Conservation (phyloP, 1,284 basidiomycete genomes). For the Puccinia novopanici region DNA sequence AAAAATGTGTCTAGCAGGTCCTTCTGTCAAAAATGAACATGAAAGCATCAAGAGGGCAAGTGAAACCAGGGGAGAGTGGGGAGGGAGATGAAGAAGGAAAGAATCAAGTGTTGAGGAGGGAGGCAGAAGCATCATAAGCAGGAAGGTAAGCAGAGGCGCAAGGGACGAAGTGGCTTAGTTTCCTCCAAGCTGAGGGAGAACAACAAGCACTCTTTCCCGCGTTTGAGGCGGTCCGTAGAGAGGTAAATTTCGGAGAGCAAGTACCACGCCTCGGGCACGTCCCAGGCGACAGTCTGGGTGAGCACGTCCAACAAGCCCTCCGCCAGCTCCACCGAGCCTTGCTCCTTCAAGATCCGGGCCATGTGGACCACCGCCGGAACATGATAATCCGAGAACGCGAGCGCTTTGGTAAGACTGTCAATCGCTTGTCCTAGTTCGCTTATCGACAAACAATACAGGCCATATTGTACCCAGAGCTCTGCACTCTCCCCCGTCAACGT, state of each 20-base stretch:
- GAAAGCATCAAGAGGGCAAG: too few relatives aligned
- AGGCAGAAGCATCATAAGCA: slow-evolving; percentile 48
- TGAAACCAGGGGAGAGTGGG: too few relatives aligned
- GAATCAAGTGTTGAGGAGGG: too few relatives aligned
- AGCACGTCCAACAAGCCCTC: slow-evolving; percentile 60
- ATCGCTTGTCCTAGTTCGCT: slow-evolving; percentile 41
- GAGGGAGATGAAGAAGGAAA: too few relatives aligned
- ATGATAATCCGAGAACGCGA: slow-evolving; percentile 61
- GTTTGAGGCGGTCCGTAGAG: slow-evolving; percentile 62
- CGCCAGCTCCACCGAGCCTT: slow-evolving; percentile 55
- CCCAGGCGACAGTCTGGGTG: slow-evolving; percentile 69
- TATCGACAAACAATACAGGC: slow-evolving; percentile 53
- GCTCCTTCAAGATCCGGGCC: slow-evolving; percentile 70
- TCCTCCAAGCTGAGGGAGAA: slow-evolving; percentile 74
- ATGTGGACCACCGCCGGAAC: slow-evolving; percentile 75
- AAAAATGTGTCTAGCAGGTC: too few relatives aligned
- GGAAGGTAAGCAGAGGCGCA: slow-evolving; percentile 56
- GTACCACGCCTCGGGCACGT: slow-evolving; percentile 88
- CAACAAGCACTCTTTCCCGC: slow-evolving; percentile 73
- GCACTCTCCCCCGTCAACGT: slow-evolving; percentile 80
- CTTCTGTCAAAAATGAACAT: too few relatives aligned
- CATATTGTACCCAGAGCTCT: slow-evolving; percentile 82
- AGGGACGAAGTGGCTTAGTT: slow-evolving; percentile 60
- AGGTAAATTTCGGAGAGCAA: slow-evolving; percentile 77
- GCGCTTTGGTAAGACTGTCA: slow-evolving; percentile 44